Conservation (phyloP, 768 basidiomycete genomes). For the Candolleomyces eurysporus region DNA sequence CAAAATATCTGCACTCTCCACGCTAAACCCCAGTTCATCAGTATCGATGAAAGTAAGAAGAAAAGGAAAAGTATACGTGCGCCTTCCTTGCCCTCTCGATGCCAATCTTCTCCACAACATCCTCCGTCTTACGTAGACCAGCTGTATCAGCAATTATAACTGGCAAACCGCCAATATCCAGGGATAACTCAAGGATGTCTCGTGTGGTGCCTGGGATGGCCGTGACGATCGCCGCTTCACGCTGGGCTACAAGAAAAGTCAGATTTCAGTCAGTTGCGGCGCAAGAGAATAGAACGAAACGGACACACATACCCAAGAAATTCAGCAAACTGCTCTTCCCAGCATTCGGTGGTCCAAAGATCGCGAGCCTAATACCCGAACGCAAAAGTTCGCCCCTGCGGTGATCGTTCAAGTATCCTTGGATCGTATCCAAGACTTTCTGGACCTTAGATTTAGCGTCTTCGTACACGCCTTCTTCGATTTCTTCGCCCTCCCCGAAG, state of each 20-base stretch:
- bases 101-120: slow-evolving; percentile 79
- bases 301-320: slow-evolving; percentile 59
- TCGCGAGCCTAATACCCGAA: slow-evolving; percentile 77
- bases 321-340: slow-evolving; percentile 94
- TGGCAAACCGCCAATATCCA: slow-evolving; percentile 85
- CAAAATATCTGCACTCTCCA: slow-evolving; percentile 64
- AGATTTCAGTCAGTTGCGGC: neutral
- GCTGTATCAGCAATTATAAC: slow-evolving; percentile 85
- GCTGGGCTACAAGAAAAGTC: slow-evolving; percentile 56
- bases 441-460: slow-evolving; percentile 58
- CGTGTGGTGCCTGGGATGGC: slow-evolving; percentile 86
- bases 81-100: slow-evolving; percentile 67
- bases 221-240: slow-evolving; percentile 89
- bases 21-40: slow-evolving; percentile 38
- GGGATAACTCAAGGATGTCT: slow-evolving; percentile 79
- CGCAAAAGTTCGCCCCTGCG: slow-evolving; percentile 82
- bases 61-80: slow-evolving; percentile 40
- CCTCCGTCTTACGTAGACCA: slow-evolving; percentile 67
- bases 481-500: slow-evolving; percentile 89
- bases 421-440: slow-evolving; percentile 50
- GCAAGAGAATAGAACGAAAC: neutral
- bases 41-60: neutral
- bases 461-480: slow-evolving; percentile 76
- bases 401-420: slow-evolving; percentile 60
- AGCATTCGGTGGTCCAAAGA: slow-evolving; percentile 91